These are phyloP conservation scores for Stachybotrys chlorohalonatus DNA, from an alignment of 2,329 filamentous ascomycete genomes.

Conservation along the genomic window DNA sequence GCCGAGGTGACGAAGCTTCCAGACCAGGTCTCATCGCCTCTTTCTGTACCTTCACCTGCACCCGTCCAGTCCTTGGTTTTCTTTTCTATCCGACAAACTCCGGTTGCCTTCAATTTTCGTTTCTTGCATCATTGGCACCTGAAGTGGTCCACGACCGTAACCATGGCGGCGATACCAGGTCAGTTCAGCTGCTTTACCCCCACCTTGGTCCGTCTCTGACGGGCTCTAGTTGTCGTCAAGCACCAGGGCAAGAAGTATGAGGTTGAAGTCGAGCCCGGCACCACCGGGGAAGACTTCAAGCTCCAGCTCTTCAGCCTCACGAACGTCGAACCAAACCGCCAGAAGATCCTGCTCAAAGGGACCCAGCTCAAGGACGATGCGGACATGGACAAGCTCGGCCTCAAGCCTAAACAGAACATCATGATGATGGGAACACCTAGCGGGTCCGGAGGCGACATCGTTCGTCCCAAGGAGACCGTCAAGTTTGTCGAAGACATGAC, in stretches of 20 bases:
- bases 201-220: conserved; percentile 8
- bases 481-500: conserved; percentile 98
- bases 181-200: conserved; percentile 12
- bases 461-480: conserved; percentile 69
- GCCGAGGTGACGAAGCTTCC: not conserved
- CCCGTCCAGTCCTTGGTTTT: not conserved
- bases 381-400: conserved; percentile 70
- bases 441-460: conserved; percentile 43
- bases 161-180: conserved; percentile 50
- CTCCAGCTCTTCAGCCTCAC: conserved; percentile 92
- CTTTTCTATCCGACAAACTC: not conserved
- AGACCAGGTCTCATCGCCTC: not conserved
- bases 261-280: conserved; percentile 77
- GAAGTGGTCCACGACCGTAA: conserved; percentile 7
- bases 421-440: conserved; percentile 96
- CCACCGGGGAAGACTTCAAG: conserved; percentile 89
- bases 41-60: not conserved
- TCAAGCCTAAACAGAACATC: conserved; percentile 78
- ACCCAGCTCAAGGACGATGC: conserved; percentile 94
- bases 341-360: conserved; percentile 92
- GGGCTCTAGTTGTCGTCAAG: conserved; percentile 69
- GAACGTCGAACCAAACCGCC: conserved; percentile 88
- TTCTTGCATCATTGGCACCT: not conserved
- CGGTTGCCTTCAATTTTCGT: not conserved
- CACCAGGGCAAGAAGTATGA: conserved; percentile 94